Evolutionary conservation across 306 rosid species (phyloP).

Genomic region (Acacia crassicarpa): DNA sequence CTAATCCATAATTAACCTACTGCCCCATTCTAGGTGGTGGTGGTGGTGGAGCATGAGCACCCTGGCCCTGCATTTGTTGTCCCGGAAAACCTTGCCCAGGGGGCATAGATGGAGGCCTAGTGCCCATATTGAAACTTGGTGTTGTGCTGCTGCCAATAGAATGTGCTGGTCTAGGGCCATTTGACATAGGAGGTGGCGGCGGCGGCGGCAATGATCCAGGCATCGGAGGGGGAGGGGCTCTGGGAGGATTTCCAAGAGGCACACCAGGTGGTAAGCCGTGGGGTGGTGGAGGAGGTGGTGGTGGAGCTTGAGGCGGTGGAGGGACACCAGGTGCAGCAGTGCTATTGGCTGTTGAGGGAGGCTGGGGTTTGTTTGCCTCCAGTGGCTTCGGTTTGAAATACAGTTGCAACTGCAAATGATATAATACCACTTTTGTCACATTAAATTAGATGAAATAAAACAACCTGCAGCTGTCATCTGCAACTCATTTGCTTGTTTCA

Average conservation of each 20-base stretch:
- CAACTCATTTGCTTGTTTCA: neutral
- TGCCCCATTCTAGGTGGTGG: slow-evolving; percentile 74
- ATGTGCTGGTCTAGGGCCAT: slow-evolving; percentile 80
- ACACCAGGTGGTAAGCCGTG: slow-evolving; percentile 71
- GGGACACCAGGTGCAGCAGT: slow-evolving; percentile 81
- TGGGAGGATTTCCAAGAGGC: slow-evolving; percentile 71
- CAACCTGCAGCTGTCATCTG: neutral
- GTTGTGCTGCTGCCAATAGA: slow-evolving; percentile 53
- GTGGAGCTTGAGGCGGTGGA: slow-evolving; percentile 85
- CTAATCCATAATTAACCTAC: neutral
- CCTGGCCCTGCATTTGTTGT: slow-evolving; percentile 58
- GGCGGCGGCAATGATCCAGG: slow-evolving; percentile 78
- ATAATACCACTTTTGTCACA: neutral
- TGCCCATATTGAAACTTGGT: slow-evolving; percentile 62
- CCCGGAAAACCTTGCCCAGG: slow-evolving; percentile 73
- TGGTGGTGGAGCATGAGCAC: slow-evolving; percentile 60
- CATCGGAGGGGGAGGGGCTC: slow-evolving; percentile 78
- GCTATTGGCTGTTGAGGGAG: slow-evolving; percentile 67
- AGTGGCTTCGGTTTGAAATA: slow-evolving; percentile 88
- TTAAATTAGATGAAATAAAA: neutral
- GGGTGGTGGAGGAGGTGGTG: slow-evolving; percentile 80
- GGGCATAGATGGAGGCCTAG: slow-evolving; percentile 70
- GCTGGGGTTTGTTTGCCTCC: slow-evolving; percentile 79
- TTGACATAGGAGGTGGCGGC: slow-evolving; percentile 82
- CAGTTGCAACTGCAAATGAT: slow-evolving; percentile 76